Percentiles rank a stretch among this genome's conserved stretches.
These are phyloP conservation scores for Ehretia macrophylla DNA, from an alignment of 257 asterid genomes.

Conservation along the genomic window DNA sequence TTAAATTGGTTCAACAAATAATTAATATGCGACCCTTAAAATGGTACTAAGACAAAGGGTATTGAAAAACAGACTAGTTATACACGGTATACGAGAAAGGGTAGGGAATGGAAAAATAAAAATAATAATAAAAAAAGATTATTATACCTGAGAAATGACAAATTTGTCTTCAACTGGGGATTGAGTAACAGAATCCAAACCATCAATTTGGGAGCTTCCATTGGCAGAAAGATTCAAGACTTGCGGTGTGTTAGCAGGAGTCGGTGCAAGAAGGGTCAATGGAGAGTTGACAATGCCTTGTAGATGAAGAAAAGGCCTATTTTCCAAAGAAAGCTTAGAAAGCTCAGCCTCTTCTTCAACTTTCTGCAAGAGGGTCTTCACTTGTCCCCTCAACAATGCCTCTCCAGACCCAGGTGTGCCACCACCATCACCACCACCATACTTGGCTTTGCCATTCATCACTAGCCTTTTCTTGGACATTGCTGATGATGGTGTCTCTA, in stretches of 20 bases:
- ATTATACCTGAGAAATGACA: slow-evolving; percentile 49
- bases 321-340: slow-evolving; percentile 39
- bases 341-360: slow-evolving; percentile 84
- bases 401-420: slow-evolving; percentile 88
- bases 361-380: slow-evolving; percentile 75
- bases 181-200: slow-evolving; percentile 24
- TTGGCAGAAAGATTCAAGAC: slow-evolving; percentile 27
- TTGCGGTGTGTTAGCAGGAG: slow-evolving; percentile 89
- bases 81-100: too few species aligned
- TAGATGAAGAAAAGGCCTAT: slow-evolving; percentile 40
- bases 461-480: slow-evolving; percentile 51
- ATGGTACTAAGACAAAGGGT: too few species aligned
- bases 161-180: slow-evolving; percentile 37
- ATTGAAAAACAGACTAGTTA: too few species aligned
- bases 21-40: too few species aligned
- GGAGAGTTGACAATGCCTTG: slow-evolving; percentile 56
- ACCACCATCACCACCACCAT: not conserved
- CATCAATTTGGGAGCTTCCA: slow-evolving; percentile 7
- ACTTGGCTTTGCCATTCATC: slow-evolving; percentile 11
- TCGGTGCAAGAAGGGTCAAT: slow-evolving; percentile 56
- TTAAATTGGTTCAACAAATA: too few species aligned
- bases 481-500: slow-evolving; percentile 78
- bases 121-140: not conserved
- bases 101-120: too few species aligned
- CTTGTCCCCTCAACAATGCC: slow-evolving; percentile 89